Conservation (phyloP, 2,329 filamentous ascomycete species). For the Tympanopsis confertula region DNA sequence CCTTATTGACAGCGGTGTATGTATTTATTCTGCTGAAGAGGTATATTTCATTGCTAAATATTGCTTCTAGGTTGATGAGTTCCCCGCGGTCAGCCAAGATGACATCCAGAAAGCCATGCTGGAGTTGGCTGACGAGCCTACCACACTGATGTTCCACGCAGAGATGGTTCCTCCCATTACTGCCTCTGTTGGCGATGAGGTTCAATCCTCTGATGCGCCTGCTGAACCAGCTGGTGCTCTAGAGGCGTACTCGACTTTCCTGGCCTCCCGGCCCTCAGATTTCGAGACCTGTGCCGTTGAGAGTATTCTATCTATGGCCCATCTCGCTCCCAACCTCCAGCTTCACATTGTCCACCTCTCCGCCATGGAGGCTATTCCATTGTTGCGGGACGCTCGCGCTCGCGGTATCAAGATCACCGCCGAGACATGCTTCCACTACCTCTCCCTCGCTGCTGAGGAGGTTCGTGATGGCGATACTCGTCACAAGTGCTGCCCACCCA, state of each 20-base stretch:
- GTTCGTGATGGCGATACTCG: conserved; percentile 58
- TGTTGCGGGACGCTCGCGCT: conserved; percentile 49
- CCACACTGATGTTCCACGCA: conserved; percentile 66
- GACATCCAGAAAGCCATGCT: conserved; percentile 53
- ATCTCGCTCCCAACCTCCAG: conserved; percentile 51
- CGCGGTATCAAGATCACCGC: conserved; percentile 59
- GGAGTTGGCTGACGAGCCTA: conserved; percentile 50
- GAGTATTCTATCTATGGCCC: conserved; percentile 52
- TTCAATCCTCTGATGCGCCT: conserved; percentile 43
- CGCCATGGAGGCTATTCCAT: conserved; percentile 55
- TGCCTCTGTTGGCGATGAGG: conserved; percentile 49
- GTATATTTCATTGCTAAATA: conserved; percentile 2
- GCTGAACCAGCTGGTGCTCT: conserved; percentile 45
- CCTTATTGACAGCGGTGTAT: conserved; percentile 61
- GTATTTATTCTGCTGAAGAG: conserved; percentile 12
- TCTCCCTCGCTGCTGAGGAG: conserved; percentile 55
- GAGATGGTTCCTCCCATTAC: conserved; percentile 62
- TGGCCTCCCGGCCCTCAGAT: conserved; percentile 53
- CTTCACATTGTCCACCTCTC: conserved; percentile 64
- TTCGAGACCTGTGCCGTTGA: conserved; percentile 62
- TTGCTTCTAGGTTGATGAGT: conserved; percentile 49
- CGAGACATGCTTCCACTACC: conserved; percentile 70
- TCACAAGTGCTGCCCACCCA: conserved; percentile 66
- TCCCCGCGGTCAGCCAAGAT: conserved; percentile 51
- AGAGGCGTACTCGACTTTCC: conserved; percentile 56